Conservation (phyloP, 192 early-diverging fungal genomes). For the Fimicolochytrium jonesii region DNA sequence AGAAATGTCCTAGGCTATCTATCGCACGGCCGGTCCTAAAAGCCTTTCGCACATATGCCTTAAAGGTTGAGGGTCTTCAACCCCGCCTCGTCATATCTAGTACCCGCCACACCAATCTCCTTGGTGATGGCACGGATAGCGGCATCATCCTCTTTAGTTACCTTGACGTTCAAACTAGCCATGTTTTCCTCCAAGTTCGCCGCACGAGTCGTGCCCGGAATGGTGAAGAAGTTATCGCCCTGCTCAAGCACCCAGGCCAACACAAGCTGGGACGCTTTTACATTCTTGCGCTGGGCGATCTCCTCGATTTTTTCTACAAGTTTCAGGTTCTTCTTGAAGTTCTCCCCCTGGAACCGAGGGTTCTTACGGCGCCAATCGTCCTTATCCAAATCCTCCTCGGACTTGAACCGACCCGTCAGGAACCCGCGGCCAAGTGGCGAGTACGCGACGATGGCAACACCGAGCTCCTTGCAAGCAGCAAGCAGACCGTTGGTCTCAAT, state of each 20-base stretch:
- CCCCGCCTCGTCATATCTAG: conserved; percentile 26
- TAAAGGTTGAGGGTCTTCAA: conserved; percentile 16
- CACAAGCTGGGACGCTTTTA: conserved; percentile 49
- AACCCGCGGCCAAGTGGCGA: conserved; percentile 55
- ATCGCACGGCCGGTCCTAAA: too few relatives aligned
- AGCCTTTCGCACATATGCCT: too few relatives aligned
- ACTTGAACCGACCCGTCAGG: conserved; percentile 56
- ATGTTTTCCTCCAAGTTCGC: conserved; percentile 37
- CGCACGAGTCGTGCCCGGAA: conserved; percentile 34
- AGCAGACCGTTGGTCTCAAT: conserved; percentile 68
- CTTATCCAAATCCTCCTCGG: conserved; percentile 46
- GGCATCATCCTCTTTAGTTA: conserved; percentile 36
- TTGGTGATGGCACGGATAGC: conserved; percentile 31
- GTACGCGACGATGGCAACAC: conserved; percentile 53
- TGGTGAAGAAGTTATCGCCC: conserved; percentile 36
- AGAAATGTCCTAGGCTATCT: too few relatives aligned
- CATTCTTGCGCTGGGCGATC: conserved; percentile 38
- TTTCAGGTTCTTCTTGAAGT: conserved; percentile 54
- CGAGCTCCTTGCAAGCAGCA: conserved; percentile 59
- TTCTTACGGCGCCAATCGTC: conserved; percentile 48
- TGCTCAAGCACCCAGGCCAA: conserved; percentile 66
- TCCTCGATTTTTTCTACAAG: conserved; percentile 33
- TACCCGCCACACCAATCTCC: conserved; percentile 27
- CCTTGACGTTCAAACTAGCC: conserved; percentile 23
- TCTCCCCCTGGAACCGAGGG: conserved; percentile 58